Evolutionary conservation across 2,329 filamentous ascomycete species (phyloP).

Genomic region (Bipolaris sorokiniana): DNA sequence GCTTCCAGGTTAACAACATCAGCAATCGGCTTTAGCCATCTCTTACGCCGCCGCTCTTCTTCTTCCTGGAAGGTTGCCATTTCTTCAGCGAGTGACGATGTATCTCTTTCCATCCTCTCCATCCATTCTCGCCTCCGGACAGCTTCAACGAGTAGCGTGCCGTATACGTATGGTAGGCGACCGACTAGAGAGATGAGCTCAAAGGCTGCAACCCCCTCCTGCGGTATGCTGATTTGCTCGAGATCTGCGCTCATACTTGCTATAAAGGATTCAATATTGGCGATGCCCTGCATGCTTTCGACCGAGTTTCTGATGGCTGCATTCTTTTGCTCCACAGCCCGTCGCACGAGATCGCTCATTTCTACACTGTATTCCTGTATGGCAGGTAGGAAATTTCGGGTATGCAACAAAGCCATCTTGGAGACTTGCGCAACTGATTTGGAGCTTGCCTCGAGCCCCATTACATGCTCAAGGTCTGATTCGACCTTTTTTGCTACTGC

Average conservation of each 20-base stretch:
- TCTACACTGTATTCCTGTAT: conserved; percentile 64
- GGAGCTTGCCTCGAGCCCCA: conserved; percentile 70
- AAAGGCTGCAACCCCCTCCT: conserved; percentile 80
- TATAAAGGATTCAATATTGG: conserved; percentile 77
- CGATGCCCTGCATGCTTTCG: conserved; percentile 81
- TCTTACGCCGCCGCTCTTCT: conserved; percentile 84
- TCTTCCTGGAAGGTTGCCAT: conserved; percentile 92
- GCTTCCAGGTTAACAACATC: conserved; percentile 72
- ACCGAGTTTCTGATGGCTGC: conserved; percentile 68
- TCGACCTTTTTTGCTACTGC: conserved; percentile 85
- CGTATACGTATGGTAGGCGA: conserved; percentile 86
- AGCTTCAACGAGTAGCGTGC: conserved; percentile 84
- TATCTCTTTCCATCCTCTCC: conserved; percentile 87
- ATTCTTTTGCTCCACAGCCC: conserved; percentile 68
- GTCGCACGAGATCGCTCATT: conserved; percentile 60
- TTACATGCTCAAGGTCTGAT: conserved; percentile 80
- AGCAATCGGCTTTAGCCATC: conserved; percentile 87
- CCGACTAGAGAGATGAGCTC: conserved; percentile 80
- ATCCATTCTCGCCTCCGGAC: conserved; percentile 86
- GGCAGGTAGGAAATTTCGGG: conserved; percentile 66
- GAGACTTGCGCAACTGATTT: conserved; percentile 67
- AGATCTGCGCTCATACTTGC: conserved; percentile 75
- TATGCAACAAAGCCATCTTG: conserved; percentile 68
- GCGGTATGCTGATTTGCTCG: conserved; percentile 71
- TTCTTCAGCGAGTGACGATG: conserved; percentile 86